These are phyloP conservation scores for Metarhizium anisopliae DNA, from an alignment of 2,329 filamentous ascomycete genomes.

Conservation along the genomic window DNA sequence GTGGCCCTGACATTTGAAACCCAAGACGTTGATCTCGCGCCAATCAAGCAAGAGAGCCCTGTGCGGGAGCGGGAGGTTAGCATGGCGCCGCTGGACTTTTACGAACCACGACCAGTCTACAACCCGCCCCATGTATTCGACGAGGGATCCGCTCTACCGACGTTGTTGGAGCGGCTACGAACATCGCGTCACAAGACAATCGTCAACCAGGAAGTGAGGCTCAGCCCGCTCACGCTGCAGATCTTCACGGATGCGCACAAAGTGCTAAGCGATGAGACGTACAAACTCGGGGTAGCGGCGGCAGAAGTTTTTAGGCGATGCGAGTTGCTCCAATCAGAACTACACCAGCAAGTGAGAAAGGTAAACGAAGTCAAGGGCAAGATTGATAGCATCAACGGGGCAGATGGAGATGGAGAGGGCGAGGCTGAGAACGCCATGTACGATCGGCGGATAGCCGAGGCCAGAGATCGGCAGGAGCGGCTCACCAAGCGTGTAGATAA, in stretches of 20 bases:
- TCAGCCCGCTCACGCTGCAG: slow-evolving; percentile 62
- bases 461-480: slow-evolving; percentile 45
- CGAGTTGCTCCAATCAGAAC: slow-evolving; percentile 56
- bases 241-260: slow-evolving; percentile 67
- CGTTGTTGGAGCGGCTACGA: slow-evolving; percentile 45
- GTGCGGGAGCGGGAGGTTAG: slow-evolving; percentile 31
- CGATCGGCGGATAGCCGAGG: slow-evolving; percentile 46
- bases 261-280: slow-evolving; percentile 59
- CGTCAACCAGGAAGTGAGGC: slow-evolving; percentile 57
- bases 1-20: slow-evolving; percentile 51
- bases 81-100: slow-evolving; percentile 40
- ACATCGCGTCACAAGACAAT: slow-evolving; percentile 52
- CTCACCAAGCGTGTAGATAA: slow-evolving; percentile 52
- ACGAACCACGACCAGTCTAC: slow-evolving; percentile 58
- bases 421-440: slow-evolving; percentile 48
- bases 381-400: slow-evolving; percentile 53
- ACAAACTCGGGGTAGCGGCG: slow-evolving; percentile 58
- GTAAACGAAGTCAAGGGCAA: slow-evolving; percentile 56
- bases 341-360: slow-evolving; percentile 57
- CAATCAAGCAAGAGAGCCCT: slow-evolving; percentile 34
- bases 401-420: slow-evolving; percentile 34
- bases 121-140: slow-evolving; percentile 54
- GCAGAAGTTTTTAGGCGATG: slow-evolving; percentile 66
- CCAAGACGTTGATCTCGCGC: slow-evolving; percentile 41
- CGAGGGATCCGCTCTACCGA: slow-evolving; percentile 44